Conservation (phyloP, 225 moss, liverwort and hornwort species). For the Polytrichum commune region DNA sequence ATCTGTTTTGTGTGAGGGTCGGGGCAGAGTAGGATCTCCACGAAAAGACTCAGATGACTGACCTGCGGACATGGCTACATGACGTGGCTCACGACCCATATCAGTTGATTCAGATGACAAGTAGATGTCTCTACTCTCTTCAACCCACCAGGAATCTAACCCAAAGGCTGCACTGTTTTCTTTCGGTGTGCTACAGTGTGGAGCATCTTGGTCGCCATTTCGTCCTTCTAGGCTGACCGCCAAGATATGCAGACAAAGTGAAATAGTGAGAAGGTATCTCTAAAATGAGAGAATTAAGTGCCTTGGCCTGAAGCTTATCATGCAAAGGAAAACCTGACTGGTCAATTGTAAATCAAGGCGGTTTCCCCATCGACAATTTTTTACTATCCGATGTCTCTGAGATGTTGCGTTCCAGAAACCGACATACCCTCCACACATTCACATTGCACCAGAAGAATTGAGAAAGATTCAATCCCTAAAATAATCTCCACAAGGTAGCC, state of each 20-base stretch:
- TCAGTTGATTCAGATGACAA: constrained; percentile 4
- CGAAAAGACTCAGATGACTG: too few species aligned
- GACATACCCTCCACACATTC: too few species aligned
- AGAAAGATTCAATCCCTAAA: too few species aligned
- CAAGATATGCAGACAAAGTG: background rate
- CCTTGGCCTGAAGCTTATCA: background rate
- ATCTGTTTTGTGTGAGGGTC: background rate
- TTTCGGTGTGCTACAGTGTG: too few species aligned
- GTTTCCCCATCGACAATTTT: too few species aligned
- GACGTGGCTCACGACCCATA: constrained; percentile 3
- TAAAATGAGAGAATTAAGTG: background rate
- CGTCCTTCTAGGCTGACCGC: background rate
- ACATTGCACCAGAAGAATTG: too few species aligned
- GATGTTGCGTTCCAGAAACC: too few species aligned
- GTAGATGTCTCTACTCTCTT: background rate
- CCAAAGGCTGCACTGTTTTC: background rate
- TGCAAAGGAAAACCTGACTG: too few species aligned
- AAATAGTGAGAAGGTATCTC: background rate
- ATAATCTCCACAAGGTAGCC: too few species aligned
- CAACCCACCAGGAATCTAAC: background rate
- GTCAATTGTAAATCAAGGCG: too few species aligned
- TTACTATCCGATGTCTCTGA: too few species aligned
- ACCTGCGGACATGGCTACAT: constrained; percentile 1
- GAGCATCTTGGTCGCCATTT: background rate
- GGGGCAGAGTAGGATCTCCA: background rate